Conservation (phyloP, 441 rosid species). For the Erodium texanum region DNA sequence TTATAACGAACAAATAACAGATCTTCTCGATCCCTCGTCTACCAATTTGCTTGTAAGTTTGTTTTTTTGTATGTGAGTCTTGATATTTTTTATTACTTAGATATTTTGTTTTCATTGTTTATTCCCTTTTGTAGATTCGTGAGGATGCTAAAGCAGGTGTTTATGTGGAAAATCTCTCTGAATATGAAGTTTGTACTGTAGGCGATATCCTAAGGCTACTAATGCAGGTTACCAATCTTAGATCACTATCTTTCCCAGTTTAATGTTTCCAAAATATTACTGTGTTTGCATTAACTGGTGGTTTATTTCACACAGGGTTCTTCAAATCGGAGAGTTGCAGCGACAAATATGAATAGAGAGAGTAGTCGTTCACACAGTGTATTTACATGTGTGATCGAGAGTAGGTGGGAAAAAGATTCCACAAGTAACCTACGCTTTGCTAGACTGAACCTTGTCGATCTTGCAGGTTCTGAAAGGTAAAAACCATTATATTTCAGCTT, state of each 20-base stretch:
- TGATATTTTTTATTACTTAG: background rate
- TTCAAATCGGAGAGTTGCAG: slow-evolving; percentile 83
- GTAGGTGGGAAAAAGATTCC: slow-evolving; percentile 95
- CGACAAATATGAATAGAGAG: slow-evolving; percentile 96
- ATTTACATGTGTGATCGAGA: slow-evolving; percentile 92
- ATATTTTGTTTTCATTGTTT: slow-evolving; percentile 3
- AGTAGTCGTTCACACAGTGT: slow-evolving; percentile 98
- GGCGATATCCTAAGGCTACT: slow-evolving; percentile 74
- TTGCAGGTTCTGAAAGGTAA: slow-evolving; percentile 96
- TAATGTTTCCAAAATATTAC: background rate
- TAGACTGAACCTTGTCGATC: slow-evolving; percentile 91
- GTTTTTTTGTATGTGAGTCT: slow-evolving; percentile 8
- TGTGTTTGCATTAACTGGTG: slow-evolving; percentile 14
- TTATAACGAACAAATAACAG: slow-evolving; percentile 87
- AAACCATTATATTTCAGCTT: slow-evolving; percentile 12
- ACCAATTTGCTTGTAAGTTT: slow-evolving; percentile 61
- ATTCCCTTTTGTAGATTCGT: slow-evolving; percentile 50
- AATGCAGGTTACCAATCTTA: slow-evolving; percentile 49
- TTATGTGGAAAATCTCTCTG: slow-evolving; percentile 93
- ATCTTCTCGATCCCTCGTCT: slow-evolving; percentile 93
- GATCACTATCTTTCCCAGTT: slow-evolving; percentile 2
- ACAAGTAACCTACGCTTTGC: slow-evolving; percentile 85
- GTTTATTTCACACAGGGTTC: slow-evolving; percentile 54
- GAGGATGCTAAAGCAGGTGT: slow-evolving; percentile 86
- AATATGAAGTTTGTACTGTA: slow-evolving; percentile 78